Percentiles rank a stretch among this genome's conserved stretches.
Evolutionary conservation across 257 asterid genomes (phyloP).

Genomic region (Anisodus tanguticus): DNA sequence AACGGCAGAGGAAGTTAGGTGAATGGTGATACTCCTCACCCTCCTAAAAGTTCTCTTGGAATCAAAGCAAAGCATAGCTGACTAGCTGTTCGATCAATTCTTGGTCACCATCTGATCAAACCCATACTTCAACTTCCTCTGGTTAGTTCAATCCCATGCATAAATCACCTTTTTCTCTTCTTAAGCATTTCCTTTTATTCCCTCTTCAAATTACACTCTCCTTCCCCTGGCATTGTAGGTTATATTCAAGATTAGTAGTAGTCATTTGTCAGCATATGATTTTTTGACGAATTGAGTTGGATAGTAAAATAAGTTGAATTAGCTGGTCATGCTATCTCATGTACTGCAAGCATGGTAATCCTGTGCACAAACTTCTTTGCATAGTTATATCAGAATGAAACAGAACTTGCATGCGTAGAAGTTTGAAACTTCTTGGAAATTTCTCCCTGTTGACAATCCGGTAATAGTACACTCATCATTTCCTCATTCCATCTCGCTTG

Average conservation of each 20-base stretch:
- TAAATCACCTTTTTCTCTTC: background rate
- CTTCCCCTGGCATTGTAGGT: too few species aligned
- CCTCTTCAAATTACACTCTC: too few species aligned
- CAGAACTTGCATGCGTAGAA: background rate
- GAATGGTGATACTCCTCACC: constrained; percentile 48
- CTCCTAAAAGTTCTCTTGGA: constrained; percentile 51
- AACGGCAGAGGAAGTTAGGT: constrained; percentile 51
- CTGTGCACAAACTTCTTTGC: background rate
- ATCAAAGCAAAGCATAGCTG: constrained; percentile 51
- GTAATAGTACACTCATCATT: background rate
- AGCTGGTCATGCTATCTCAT: background rate
- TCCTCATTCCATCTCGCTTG: too few species aligned
- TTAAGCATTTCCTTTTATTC: background rate
- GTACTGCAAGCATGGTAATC: background rate
- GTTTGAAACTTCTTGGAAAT: background rate
- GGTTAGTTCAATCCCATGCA: background rate
- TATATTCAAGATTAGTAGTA: too few species aligned
- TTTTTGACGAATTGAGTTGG: too few species aligned
- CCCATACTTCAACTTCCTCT: constrained; percentile 41
- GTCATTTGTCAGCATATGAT: background rate
- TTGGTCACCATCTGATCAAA: constrained; percentile 61
- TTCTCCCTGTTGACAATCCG: background rate
- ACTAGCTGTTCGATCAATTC: constrained; percentile 43
- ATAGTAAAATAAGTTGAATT: background rate
- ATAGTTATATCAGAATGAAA: background rate